A percentile compares a stretch with the other conserved stretches of the same genome.
Evolutionary conservation across 2,329 filamentous ascomycete species (phyloP).

Genomic region (Colletotrichum phormii): DNA sequence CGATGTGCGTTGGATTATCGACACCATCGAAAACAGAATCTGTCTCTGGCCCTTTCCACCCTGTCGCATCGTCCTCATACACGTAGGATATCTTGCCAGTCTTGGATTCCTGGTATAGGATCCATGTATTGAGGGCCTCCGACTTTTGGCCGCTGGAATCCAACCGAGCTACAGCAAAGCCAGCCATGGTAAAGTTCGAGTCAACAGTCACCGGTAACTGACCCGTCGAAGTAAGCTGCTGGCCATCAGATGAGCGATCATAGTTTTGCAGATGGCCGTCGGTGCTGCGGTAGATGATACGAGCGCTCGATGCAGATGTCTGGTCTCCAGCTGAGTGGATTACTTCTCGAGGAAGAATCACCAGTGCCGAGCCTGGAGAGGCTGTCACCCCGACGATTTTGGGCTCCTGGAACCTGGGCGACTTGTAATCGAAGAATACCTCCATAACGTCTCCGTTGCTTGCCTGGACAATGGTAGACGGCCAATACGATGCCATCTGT

Average conservation of each 20-base stretch:
- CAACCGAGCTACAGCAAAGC: constrained; percentile 35
- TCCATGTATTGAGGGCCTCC: constrained; percentile 38
- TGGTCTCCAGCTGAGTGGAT: constrained; percentile 16
- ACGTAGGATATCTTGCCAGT: constrained; percentile 37
- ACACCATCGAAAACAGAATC: constrained; percentile 31
- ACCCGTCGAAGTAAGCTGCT: constrained; percentile 6
- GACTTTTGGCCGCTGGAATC: constrained; percentile 15
- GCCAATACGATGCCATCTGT: constrained; percentile 30
- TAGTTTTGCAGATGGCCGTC: constrained; percentile 14
- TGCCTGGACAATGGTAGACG: constrained; percentile 15
- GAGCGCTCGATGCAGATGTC: constrained; percentile 6
- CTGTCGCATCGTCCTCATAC: constrained; percentile 35
- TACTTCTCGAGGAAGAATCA: constrained; percentile 16
- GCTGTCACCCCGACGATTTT: not conserved
- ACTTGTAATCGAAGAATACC: constrained; percentile 14
- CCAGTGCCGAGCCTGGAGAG: constrained; percentile 19
- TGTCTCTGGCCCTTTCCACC: constrained; percentile 35
- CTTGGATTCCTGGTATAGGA: constrained; percentile 40
- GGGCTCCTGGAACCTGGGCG: constrained; percentile 11
- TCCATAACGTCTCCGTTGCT: constrained; percentile 13
- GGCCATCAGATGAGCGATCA: constrained; percentile 25
- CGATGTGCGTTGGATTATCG: constrained; percentile 27
- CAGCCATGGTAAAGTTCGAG: constrained; percentile 38
- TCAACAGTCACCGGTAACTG: constrained; percentile 31
- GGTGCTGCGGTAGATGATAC: constrained; percentile 27